These are phyloP conservation scores for Calonectria ilicicola DNA, from an alignment of 2,329 filamentous ascomycete genomes.

Conservation along the genomic window DNA sequence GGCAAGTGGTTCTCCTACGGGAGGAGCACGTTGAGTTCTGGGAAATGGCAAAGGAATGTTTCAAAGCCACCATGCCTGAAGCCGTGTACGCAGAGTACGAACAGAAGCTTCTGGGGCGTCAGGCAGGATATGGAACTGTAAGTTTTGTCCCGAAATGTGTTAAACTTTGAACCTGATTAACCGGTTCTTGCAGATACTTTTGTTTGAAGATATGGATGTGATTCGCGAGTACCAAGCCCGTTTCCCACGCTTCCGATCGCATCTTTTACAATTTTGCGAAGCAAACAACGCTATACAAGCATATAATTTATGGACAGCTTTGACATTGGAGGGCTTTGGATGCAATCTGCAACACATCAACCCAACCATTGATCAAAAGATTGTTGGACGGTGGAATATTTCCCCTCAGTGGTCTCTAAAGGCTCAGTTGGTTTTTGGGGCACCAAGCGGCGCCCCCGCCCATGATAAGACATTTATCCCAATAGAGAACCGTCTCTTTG, in stretches of 20 bases:
- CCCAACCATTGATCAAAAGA: not conserved
- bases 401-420: not conserved
- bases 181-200: not conserved
- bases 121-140: not conserved
- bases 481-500: not conserved
- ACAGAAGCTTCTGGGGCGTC: not conserved
- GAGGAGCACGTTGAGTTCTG: not conserved
- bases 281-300: not conserved
- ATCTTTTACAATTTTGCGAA: not conserved
- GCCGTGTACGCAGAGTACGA: not conserved
- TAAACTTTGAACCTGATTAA: too few relatives aligned
- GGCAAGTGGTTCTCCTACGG: not conserved
- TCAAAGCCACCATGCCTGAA: not conserved
- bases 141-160: not conserved
- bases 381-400: not conserved
- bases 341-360: not conserved
- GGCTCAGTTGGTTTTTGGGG: not conserved
- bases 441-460: not conserved
- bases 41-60: not conserved
- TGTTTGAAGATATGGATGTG: conserved; percentile 1
- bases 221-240: not conserved
- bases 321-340: not conserved
- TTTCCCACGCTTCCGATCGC: not conserved
- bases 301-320: not conserved
- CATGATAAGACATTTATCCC: not conserved